Conservation (phyloP, 2,329 filamentous ascomycete species). For the Nemania sp. region DNA sequence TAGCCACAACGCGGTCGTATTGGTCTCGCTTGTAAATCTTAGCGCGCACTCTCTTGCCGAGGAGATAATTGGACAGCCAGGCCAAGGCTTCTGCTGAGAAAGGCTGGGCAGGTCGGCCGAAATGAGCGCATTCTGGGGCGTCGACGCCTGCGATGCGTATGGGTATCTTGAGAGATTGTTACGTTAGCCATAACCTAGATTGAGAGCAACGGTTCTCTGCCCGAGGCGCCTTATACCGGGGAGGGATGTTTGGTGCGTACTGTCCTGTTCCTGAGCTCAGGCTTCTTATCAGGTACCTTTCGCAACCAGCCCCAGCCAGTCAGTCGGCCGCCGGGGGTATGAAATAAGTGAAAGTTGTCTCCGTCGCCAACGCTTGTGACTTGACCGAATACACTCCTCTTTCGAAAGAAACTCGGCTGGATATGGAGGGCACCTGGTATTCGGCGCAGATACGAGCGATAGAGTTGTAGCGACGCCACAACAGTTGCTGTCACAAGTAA, state of each 20-base stretch:
- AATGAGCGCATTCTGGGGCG: conserved; percentile 91
- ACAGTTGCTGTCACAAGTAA: conserved; percentile 60
- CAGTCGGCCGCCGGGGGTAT: conserved; percentile 87
- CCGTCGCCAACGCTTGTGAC: conserved; percentile 96
- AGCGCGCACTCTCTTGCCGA: conserved; percentile 75
- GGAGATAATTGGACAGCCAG: conserved; percentile 77
- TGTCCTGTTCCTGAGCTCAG: conserved; percentile 75
- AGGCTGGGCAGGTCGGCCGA: conserved; percentile 85
- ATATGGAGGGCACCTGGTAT: conserved; percentile 80
- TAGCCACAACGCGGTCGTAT: conserved; percentile 88
- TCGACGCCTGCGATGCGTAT: conserved; percentile 91
- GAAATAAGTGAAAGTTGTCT: conserved; percentile 92
- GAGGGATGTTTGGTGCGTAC: conserved; percentile 53
- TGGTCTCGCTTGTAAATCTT: conserved; percentile 85
- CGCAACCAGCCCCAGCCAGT: conserved; percentile 94
- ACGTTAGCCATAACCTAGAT: conserved; percentile 9
- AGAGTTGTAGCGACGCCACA: conserved; percentile 61
- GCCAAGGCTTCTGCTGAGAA: conserved; percentile 78
- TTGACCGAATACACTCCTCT: conserved; percentile 76
- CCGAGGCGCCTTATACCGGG: not conserved
- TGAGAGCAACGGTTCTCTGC: not conserved
- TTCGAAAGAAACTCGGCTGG: conserved; percentile 73
- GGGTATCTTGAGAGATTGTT: conserved; percentile 64
- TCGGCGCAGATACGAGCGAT: conserved; percentile 78
- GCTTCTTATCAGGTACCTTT: conserved; percentile 69